phyloP scores from a whole-genome alignment of 345 rosid genomes.

The Murraya paniculata region DNA sequence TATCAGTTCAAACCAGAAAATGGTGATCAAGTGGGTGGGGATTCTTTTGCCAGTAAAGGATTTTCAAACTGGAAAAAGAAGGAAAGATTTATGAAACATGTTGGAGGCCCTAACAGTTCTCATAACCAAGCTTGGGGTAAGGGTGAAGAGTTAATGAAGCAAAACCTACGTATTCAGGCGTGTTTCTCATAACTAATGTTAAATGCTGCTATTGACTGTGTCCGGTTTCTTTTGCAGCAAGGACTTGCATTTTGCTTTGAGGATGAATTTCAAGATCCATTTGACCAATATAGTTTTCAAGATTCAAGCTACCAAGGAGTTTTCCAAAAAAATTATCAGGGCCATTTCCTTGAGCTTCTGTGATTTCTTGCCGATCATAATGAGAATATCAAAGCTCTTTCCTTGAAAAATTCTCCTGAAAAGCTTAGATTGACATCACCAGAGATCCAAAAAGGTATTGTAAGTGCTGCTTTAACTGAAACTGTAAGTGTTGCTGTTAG shows the following conservation, averaged over 20 bases:
- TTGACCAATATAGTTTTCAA: background rate
- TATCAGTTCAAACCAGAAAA: background rate
- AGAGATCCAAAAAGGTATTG: background rate
- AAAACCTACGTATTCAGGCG: background rate
- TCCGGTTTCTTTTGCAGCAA: background rate
- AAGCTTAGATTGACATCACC: background rate
- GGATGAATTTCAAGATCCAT: background rate
- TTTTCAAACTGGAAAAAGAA: background rate
- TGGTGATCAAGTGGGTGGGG: background rate
- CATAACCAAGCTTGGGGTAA: background rate
- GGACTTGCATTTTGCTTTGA: slow-evolving; percentile 9
- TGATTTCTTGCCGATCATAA: background rate
- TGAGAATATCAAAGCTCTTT: background rate
- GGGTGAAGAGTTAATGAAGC: background rate
- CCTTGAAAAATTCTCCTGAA: background rate
- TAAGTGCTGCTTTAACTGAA: background rate
- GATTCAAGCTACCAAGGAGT: background rate
- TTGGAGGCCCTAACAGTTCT: background rate
- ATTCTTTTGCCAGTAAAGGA: background rate
- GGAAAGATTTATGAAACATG: background rate
- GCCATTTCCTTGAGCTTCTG: background rate
- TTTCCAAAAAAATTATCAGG: background rate
- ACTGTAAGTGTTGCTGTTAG: background rate
- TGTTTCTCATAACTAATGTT: background rate
- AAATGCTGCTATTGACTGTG: slow-evolving; percentile 10